Evolutionary conservation across 441 rosid genomes (phyloP), one percentile per base, ranked within the genome.

Genomic region (Corymbia citriodora): DNA sequence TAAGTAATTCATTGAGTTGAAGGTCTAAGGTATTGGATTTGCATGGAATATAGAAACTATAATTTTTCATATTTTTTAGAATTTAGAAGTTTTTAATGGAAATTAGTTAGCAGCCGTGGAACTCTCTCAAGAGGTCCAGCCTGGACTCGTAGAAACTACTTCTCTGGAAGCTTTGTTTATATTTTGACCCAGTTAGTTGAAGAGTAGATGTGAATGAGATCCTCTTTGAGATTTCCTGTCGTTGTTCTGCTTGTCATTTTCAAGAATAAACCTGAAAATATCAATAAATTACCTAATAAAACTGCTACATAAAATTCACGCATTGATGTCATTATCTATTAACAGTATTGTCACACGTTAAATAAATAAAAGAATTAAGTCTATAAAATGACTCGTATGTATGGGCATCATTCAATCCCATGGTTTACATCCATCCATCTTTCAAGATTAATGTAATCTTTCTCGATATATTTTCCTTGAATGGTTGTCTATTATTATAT

Each of bases 201-300:
- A 70, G 74, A 48, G 88, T 54, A 50, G 88, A 93, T 87, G 88
- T 83, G 92, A 93, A 90, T 89, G 93, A 88, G 90, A 91, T 93
- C 91, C 89, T 40, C 57, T 79, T 70, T 72, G 16, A 89, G 93
- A 91, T 93, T 52, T 91, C 86, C 52, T 54, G 90, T 88, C 57
- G 87, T 82, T 90, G 89, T 91, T 90, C 87, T 63, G 68, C 87
- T 63, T 45, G 92, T 92, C 92, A 48, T 74, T 90, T 36, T 93
- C 91, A 54, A 87, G 68, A 59, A 87, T 85, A 59, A 79, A 79
- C 85, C 85, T 45, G 52, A 79, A 79, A 79, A 85, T 48, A 55
- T 53, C 86, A 88, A 89, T 70, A 48, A 74, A 79, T 88, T 88
- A 57, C 61, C 53, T 48, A 36, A 74, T 81, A 88, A 57, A 23